Evolutionary conservation across 768 basidiomycete genomes (phyloP).

Genomic region (Mycena vitilis): DNA sequence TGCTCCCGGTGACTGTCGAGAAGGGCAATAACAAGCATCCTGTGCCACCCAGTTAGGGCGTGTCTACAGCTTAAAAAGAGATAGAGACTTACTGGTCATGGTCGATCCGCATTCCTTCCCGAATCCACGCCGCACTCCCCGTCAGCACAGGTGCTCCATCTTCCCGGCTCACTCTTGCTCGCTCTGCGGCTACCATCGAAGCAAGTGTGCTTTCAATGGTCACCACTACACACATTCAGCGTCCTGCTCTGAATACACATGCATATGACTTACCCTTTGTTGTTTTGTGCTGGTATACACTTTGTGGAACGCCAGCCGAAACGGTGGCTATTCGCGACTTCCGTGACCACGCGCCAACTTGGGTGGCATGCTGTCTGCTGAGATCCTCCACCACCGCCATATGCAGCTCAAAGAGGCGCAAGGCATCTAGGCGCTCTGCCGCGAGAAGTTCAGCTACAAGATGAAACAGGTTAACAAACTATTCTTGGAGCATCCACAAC

Average conservation of each 20-base stretch:
- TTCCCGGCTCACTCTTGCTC: background rate
- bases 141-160: background rate
- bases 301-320: background rate
- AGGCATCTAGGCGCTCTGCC: slow-evolving; percentile 11
- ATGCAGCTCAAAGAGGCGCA: slow-evolving; percentile 20
- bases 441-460: slow-evolving; percentile 11
- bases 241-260: background rate
- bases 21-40: slow-evolving; percentile 7
- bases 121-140: slow-evolving; percentile 22
- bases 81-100: slow-evolving; percentile 16
- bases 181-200: slow-evolving; percentile 9
- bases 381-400: slow-evolving; percentile 2
- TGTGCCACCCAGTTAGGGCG: background rate
- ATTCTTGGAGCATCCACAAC: background rate
- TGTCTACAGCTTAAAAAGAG: too few species aligned
- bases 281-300: slow-evolving; percentile 14
- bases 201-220: slow-evolving; percentile 20
- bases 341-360: slow-evolving; percentile 17
- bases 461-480: background rate
- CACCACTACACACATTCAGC: slow-evolving; percentile 1
- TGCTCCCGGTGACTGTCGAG: slow-evolving; percentile 12
- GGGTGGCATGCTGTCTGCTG: slow-evolving; percentile 11
- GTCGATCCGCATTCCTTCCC: slow-evolving; percentile 19
- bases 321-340: background rate
- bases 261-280: background rate